These are phyloP conservation scores for Picea sitchensis DNA, from an alignment of 75 land plant species.

Conservation along the genomic window DNA sequence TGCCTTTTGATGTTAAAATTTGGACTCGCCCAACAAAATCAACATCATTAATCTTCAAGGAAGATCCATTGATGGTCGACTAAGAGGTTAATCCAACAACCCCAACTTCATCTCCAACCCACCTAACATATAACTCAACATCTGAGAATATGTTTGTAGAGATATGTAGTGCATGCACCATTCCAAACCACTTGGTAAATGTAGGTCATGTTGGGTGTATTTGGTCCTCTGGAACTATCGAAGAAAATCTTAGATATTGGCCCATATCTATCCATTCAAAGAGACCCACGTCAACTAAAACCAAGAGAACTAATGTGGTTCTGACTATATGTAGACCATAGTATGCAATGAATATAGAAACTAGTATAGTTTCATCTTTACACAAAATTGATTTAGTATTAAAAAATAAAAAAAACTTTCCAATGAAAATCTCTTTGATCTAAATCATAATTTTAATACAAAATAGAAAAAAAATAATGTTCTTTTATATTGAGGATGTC, in stretches of 20 bases:
- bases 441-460: neutral
- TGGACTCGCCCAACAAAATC: neutral
- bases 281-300: neutral
- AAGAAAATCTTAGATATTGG: constrained; percentile 79
- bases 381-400: too few relatives aligned
- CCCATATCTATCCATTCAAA: constrained; percentile 62
- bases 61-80: constrained; percentile 69
- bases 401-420: too few relatives aligned
- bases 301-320: neutral
- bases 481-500: neutral
- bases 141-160: constrained; percentile 88
- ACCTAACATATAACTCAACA: constrained; percentile 80
- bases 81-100: constrained; percentile 69
- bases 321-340: neutral
- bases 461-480: too few relatives aligned
- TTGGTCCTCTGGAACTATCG: constrained; percentile 78
- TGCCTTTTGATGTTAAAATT: neutral
- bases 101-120: constrained; percentile 92
- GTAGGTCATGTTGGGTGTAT: constrained; percentile 80
- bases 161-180: constrained; percentile 66
- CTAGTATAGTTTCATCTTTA: neutral
- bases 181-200: constrained; percentile 72
- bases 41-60: constrained; percentile 51
- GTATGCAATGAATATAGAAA: neutral
- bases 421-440: neutral